phyloP scores from a whole-genome alignment of 108 stramenopile species.

The Schizochytrium sp. region DNA sequence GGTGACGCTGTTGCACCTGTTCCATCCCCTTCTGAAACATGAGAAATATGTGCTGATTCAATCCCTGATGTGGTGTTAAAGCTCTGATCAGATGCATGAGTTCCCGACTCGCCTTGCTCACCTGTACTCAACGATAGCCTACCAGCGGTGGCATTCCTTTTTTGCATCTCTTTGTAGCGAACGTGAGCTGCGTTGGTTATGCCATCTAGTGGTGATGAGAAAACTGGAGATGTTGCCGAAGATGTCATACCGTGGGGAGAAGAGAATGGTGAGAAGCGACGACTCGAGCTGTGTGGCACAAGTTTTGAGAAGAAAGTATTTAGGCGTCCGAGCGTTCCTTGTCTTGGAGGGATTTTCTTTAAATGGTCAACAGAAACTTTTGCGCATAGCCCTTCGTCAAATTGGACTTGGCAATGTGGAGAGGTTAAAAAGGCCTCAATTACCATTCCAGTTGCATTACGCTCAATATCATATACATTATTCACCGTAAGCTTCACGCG shows the following conservation, averaged over 20 bases:
- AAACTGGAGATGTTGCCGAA: background rate
- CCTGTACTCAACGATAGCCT: too few relatives aligned
- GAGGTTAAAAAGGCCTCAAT: background rate
- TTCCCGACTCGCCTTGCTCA: too few relatives aligned
- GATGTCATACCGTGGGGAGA: background rate
- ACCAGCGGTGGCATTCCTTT: too few relatives aligned
- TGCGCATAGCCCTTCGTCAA: slow-evolving; percentile 11
- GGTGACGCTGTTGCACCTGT: too few relatives aligned
- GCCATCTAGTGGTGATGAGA: background rate
- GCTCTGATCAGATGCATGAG: too few relatives aligned
- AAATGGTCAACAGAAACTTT: background rate
- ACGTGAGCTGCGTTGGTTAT: too few relatives aligned
- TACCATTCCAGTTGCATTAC: background rate
- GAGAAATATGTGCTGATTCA: too few relatives aligned
- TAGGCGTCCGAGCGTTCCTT: background rate
- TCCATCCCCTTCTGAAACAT: too few relatives aligned
- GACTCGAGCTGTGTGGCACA: background rate
- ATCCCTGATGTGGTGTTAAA: too few relatives aligned
- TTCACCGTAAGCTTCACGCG: slow-evolving; percentile 31
- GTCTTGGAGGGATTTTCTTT: background rate
- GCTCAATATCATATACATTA: background rate
- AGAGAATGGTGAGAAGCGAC: background rate
- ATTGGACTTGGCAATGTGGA: background rate
- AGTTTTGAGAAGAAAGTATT: slow-evolving; percentile 7
- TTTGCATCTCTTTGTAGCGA: too few relatives aligned